Conservation (phyloP, 352 stramenopile genomes). For the Phytophthora cactorum region DNA sequence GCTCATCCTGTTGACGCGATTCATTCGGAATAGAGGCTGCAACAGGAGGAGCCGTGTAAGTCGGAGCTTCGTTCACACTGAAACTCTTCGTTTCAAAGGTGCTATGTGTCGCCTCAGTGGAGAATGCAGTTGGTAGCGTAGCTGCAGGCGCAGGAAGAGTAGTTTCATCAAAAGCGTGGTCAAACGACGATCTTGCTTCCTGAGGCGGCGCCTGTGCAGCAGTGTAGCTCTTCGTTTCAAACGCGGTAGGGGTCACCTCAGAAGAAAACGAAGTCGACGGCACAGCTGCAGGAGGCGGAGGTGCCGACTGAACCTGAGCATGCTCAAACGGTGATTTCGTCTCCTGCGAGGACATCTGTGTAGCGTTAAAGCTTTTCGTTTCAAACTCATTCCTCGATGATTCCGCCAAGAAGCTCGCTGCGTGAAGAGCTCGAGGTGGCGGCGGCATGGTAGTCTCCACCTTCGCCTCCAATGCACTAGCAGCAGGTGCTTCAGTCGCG, state of each 20-base stretch:
- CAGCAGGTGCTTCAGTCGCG: constrained; percentile 1
- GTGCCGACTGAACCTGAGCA: constrained; percentile 1
- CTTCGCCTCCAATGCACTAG: constrained; percentile 17
- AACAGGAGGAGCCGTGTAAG: constrained; percentile 1
- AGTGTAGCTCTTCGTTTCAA: constrained; percentile 13
- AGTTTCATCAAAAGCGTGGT: constrained; percentile 10
- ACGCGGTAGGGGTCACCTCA: constrained; percentile 1
- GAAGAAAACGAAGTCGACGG: constrained; percentile 8
- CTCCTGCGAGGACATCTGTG: constrained; percentile 14
- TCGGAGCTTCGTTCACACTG: neutral
- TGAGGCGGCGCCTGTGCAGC: constrained; percentile 1
- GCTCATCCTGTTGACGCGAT: constrained; percentile 16
- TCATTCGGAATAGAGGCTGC: constrained; percentile 9
- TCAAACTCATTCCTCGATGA: constrained; percentile 10
- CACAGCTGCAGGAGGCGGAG: constrained; percentile 5
- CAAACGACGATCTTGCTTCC: constrained; percentile 8
- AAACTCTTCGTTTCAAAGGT: constrained; percentile 16
- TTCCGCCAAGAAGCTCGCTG: constrained; percentile 2
- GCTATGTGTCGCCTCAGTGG: constrained; percentile 6
- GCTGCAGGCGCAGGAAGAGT: neutral
- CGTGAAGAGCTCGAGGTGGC: neutral
- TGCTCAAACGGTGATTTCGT: constrained; percentile 9
- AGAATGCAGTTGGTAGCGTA: constrained; percentile 12
- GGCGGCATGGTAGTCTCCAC: constrained; percentile 2
- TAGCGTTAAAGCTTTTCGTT: constrained; percentile 9